A percentile compares a stretch with the other conserved stretches of the same genome.
These are phyloP conservation scores for Gossypium australe DNA, from an alignment of 345 rosid genomes.

Conservation along the genomic window DNA sequence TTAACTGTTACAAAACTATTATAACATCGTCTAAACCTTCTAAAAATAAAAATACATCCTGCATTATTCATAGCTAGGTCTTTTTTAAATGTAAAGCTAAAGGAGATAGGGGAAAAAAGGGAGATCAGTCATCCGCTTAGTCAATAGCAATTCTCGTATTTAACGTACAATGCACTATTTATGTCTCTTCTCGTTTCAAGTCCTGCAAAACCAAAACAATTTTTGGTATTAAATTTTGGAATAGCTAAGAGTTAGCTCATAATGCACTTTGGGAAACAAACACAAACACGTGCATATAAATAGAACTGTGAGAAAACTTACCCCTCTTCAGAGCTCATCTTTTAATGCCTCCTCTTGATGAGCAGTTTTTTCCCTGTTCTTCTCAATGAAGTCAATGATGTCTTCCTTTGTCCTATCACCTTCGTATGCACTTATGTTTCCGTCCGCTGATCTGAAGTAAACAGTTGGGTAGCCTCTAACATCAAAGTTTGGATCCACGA, in stretches of 20 bases:
- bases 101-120: neutral
- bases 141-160: neutral
- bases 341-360: constrained; percentile 37
- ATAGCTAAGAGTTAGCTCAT: neutral
- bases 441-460: constrained; percentile 71
- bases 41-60: neutral
- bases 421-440: constrained; percentile 53
- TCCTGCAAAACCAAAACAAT: neutral
- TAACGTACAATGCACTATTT: neutral
- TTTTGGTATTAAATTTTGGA: neutral
- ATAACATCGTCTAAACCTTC: neutral
- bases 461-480: constrained; percentile 83
- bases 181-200: neutral
- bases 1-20: neutral
- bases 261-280: too few species aligned
- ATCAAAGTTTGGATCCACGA: constrained; percentile 54
- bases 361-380: constrained; percentile 51
- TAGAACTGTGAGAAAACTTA: neutral
- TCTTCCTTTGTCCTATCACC: constrained; percentile 81
- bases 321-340: constrained; percentile 60
- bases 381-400: constrained; percentile 72
- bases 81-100: neutral
- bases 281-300: neutral
- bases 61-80: neutral
- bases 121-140: neutral